Evolutionary conservation across 2,329 filamentous ascomycete genomes (phyloP), one percentile per base, ranked within the genome.

Genomic region (Colletotrichum musicola): DNA sequence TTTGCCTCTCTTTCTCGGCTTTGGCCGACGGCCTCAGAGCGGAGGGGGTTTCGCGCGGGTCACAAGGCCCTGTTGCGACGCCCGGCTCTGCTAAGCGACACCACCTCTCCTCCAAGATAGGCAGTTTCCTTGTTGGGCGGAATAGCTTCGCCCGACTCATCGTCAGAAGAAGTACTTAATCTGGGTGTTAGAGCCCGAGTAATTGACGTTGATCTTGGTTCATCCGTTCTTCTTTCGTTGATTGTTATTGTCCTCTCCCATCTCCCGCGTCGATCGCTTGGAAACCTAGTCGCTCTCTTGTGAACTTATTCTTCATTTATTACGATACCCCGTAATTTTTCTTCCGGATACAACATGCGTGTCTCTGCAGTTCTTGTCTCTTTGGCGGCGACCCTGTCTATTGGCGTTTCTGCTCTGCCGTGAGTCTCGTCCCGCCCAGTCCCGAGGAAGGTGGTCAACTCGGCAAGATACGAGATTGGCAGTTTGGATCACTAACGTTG

Each of bases 91-190:
- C 13, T 6, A 42, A 42, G 40, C 40, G 40, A 42, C 40, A n/a
- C 5, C 40, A 9, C 20, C 22, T 14, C 9, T 14, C 6, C 1
- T 16, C 35, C 38, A 4, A 44, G 30, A 56, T 56, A 56, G 38
- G 54, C 16, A 44, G 54, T 44, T 56, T 56, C 54, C 54, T 44
- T 30, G 18, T 16, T 56, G 20, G 30, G 30, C 7, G 30, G 22
- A 42, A 44, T 42, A 22, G 20, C 20, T 13, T 35, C 35, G 14
- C 22, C 25, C 7, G 18, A 42, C 14, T 20, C 53, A 40, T 2
- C 10, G 20, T 12, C 18, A 18, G 12, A 42, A 27, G 14, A 4
- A 6, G 14, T 22, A 14, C 25, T 42, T 42, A 56, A 56, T 25
- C 14, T 16, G 10, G 12, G 4, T 22, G 13, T 4, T 2, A 2